Base-by-base conservation (phyloP, 2,329 filamentous ascomycete genomes). In the Penicillium paneum region DNA sequence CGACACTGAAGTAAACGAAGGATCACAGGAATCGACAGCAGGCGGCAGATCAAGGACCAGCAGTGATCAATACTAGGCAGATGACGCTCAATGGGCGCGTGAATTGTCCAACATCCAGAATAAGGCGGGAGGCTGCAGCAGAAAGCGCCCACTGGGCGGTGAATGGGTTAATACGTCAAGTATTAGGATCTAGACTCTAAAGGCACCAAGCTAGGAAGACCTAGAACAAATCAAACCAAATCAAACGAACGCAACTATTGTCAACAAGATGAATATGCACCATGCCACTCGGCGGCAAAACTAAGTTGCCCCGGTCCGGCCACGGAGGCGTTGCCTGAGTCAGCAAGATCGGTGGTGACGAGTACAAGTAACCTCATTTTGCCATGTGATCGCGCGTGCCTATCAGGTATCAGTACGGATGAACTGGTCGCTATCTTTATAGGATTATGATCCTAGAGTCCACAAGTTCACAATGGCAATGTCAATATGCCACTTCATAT, bases 71-170 rank as follows among this genome's bases (percentile, higher is more conserved):
- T 40, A 32, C 39, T 36, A 55, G 47, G 31, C 21, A 56, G 44
- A 52, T 49, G 58, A 60, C 56, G 52, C 55, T 62, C 54, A 60
- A 53, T 45, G 53, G 44, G 43, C 46, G 59, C 45, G 47, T 52
- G 53, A 56, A 61, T 56, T 49, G 52, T 55, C 39, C 57, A 46
- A 54, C 57, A 55, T 59, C 49, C 61, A 59, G 52, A 39, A 32
- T 24, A 31, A 39, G 51, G 50, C 40, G 36, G 48, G 45, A 31
- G 40, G 34, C 32, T 36, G n/a, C 53, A 44, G 50, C 50, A 43
- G 38, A 45, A 54, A 47, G 47, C 11, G 29, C 15, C 41, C 41
- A 38, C 29, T 35, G 31, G 50, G 50, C 50, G 50, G 50, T 53
- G 50, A 53, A 53, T 28, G 26, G 10, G 36, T 13, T 38, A 21